Percentiles rank a stretch among this genome's conserved stretches.
Conservation (phyloP, 192 early-diverging fungal species). For the Haplosporangium gracile region DNA sequence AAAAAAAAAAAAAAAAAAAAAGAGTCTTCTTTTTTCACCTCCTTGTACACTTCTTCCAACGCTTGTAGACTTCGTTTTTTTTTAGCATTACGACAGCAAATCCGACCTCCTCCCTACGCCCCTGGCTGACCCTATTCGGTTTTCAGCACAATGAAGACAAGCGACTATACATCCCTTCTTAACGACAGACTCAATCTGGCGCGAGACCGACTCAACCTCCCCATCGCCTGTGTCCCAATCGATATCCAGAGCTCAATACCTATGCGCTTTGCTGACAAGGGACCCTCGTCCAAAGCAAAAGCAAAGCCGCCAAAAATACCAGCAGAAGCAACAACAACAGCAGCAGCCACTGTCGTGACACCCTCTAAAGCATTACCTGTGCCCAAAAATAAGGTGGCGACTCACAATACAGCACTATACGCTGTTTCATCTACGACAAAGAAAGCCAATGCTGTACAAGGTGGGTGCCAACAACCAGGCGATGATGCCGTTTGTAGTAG, state of each 20-base stretch:
- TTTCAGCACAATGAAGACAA: background rate
- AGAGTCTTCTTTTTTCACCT: background rate
- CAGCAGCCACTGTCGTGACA: background rate
- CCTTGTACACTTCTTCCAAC: background rate
- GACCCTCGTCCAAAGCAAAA: background rate
- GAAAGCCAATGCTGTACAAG: background rate
- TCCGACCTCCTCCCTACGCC: too few relatives aligned
- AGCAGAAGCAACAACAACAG: slow-evolving; percentile 5
- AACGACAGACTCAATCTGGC: slow-evolving; percentile 19
- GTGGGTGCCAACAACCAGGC: background rate
- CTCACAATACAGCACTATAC: background rate
- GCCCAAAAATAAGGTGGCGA: background rate
- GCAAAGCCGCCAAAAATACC: background rate
- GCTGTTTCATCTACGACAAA: background rate
- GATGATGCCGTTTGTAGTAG: background rate
- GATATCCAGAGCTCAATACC: slow-evolving; percentile 14
- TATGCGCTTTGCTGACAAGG: background rate
- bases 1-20: background rate
- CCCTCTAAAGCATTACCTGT: background rate
- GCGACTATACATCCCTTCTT: background rate
- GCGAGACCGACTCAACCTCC: slow-evolving; percentile 26
- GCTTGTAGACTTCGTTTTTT: background rate
- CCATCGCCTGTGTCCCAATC: slow-evolving; percentile 33
- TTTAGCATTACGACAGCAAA: background rate
- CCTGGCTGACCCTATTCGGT: background rate